Conservation (phyloP, 768 basidiomycete species). For the Baorangia bicolor region DNA sequence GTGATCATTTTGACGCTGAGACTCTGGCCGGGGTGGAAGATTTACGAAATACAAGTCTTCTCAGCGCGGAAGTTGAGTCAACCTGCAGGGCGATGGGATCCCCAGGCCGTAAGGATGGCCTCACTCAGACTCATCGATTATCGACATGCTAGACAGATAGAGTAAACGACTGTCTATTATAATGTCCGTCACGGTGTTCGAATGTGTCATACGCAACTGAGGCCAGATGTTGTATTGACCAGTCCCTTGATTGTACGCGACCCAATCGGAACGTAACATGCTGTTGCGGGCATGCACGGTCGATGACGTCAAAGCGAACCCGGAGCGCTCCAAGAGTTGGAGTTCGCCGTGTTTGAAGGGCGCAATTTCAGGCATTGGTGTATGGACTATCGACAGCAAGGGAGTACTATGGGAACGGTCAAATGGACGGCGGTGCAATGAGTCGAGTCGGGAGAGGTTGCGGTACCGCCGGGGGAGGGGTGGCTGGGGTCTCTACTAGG, state of each 20-base stretch:
- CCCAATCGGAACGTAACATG: conserved; percentile 6
- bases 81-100: too few relatives aligned
- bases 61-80: too few relatives aligned
- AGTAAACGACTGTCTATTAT: too few relatives aligned
- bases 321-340: not conserved
- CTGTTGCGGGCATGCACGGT: not conserved
- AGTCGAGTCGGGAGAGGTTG: conserved; percentile 1
- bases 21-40: not conserved
- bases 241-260: not conserved
- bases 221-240: not conserved
- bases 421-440: not conserved
- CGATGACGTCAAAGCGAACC: conserved; percentile 7
- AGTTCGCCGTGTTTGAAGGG: not conserved
- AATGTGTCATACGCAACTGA: not conserved
- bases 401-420: not conserved
- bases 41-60: not conserved
- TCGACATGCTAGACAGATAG: too few relatives aligned
- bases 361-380: not conserved
- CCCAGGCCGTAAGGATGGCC: too few relatives aligned
- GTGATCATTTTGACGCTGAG: not conserved
- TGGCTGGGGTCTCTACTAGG: conserved; percentile 28
- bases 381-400: not conserved
- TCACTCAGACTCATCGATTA: too few relatives aligned
- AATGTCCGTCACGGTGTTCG: not conserved
- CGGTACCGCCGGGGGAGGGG: conserved; percentile 20